Evolutionary conservation across 2,329 filamentous ascomycete genomes (phyloP).

Genomic region (Acephala macrosclerotiorum): DNA sequence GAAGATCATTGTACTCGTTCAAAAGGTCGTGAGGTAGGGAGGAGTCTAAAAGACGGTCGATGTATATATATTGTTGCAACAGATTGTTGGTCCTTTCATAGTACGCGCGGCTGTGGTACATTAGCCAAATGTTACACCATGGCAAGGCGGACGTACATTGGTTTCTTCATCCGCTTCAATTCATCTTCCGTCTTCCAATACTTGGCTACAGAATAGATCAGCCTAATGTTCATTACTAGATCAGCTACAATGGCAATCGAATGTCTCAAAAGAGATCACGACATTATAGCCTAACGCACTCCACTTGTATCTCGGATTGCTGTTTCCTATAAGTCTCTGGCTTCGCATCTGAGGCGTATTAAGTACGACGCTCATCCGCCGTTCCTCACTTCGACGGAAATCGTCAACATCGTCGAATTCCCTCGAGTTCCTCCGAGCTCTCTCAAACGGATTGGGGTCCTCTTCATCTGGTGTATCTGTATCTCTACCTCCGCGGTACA

Average conservation of each 20-base stretch:
- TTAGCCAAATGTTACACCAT: conserved; percentile 30
- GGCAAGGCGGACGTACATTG: conserved; percentile 58
- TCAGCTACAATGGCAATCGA: neutral
- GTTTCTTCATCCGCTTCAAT: conserved; percentile 73
- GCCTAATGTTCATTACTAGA: neutral
- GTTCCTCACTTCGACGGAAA: conserved; percentile 54
- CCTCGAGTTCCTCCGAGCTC: conserved; percentile 27
- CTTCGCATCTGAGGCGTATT: conserved; percentile 78
- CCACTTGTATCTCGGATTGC: conserved; percentile 78
- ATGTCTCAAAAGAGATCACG: too few relatives aligned
- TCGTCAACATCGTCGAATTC: conserved; percentile 36
- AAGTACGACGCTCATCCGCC: conserved; percentile 64
- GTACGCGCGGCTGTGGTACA: conserved; percentile 69
- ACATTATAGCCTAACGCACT: conserved; percentile 55
- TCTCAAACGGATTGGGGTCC: conserved; percentile 25
- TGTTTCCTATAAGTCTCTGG: conserved; percentile 87
- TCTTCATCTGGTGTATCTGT: conserved; percentile 38
- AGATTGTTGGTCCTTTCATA: conserved; percentile 90
- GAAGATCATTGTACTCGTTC: conserved; percentile 78
- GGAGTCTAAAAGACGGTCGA: conserved; percentile 88
- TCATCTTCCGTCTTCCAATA: conserved; percentile 87
- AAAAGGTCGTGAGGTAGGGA: conserved; percentile 91
- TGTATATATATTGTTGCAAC: conserved; percentile 92
- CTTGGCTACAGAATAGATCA: conserved; percentile 57
- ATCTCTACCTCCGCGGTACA: conserved; percentile 32